These are phyloP conservation scores for Eucalyptus caleyi DNA, from an alignment of 345 rosid species.

Conservation along the genomic window DNA sequence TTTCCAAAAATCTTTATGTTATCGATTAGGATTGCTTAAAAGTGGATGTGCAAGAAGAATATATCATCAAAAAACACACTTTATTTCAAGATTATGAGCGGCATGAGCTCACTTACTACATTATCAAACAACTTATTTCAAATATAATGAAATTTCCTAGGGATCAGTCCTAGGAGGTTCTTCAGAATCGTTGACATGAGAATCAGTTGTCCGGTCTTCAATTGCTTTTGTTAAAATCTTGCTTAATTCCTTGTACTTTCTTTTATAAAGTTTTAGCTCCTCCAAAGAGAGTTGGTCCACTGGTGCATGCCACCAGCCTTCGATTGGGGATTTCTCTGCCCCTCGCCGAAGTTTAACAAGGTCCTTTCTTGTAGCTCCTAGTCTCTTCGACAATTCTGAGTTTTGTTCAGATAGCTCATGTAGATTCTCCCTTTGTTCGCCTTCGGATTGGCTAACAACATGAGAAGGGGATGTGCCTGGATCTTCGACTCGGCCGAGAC, in stretches of 20 bases:
- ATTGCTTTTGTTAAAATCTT: not conserved
- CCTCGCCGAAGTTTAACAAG: not conserved
- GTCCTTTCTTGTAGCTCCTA: not conserved
- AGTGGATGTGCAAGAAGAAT: not conserved
- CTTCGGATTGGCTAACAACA: not conserved
- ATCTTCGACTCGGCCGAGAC: not conserved
- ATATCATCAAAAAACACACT: not conserved
- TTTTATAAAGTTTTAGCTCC: not conserved
- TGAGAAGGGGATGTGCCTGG: not conserved
- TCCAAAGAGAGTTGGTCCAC: not conserved
- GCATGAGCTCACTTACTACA: not conserved
- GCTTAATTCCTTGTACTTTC: not conserved
- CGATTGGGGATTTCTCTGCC: not conserved
- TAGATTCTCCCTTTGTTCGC: not conserved
- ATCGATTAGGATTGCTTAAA: not conserved
- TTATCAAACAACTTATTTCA: not conserved
- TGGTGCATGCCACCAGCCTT: not conserved
- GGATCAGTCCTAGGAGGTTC: not conserved
- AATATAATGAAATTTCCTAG: not conserved
- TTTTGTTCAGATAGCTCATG: not conserved
- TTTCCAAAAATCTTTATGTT: not conserved
- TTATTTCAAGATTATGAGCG: not conserved
- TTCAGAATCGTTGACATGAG: not conserved
- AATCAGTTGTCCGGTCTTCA: not conserved
- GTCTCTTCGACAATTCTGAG: not conserved